Evolutionary conservation across 2,329 filamentous ascomycete genomes (phyloP).

Genomic region (Epichloe gansuensis): DNA sequence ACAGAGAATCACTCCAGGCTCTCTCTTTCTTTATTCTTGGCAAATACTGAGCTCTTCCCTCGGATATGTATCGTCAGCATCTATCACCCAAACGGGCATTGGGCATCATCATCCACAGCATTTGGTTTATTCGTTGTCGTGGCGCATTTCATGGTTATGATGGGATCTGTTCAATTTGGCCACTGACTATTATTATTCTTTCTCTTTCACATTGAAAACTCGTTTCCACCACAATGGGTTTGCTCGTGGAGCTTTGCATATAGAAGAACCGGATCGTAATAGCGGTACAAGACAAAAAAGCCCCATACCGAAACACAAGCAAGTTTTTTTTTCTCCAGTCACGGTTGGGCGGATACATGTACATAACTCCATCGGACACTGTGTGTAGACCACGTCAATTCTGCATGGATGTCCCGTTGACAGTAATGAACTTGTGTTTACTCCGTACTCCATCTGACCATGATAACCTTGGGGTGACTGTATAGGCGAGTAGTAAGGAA

Average conservation of each 20-base stretch:
- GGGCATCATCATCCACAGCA: slow-evolving; percentile 1
- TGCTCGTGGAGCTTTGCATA: slow-evolving; percentile 21
- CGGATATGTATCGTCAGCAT: background rate
- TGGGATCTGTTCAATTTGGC: background rate
- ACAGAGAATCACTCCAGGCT: too few relatives aligned
- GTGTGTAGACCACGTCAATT: slow-evolving; percentile 9
- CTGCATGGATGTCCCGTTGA: slow-evolving; percentile 9
- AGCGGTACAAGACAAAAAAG: slow-evolving; percentile 9
- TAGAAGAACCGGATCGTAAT: slow-evolving; percentile 21
- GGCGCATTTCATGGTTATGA: slow-evolving; percentile 7
- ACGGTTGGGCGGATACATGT: slow-evolving; percentile 13
- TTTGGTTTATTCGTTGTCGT: slow-evolving; percentile 10
- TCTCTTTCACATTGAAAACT: slow-evolving; percentile 13
- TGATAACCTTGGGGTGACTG: background rate
- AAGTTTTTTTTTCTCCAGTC: slow-evolving; percentile 6
- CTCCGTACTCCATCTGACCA: background rate
- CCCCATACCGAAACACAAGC: slow-evolving; percentile 15
- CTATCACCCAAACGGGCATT: background rate
- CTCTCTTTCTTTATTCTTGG: background rate
- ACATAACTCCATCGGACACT: slow-evolving; percentile 18
- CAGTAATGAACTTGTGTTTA: background rate
- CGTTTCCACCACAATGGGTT: slow-evolving; percentile 10
- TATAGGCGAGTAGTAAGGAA: too few relatives aligned
- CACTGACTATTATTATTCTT: slow-evolving; percentile 14
- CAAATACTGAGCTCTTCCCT: background rate